phyloP scores from a whole-genome alignment of 352 stramenopile species.

The Stephanocyclus meneghinianus region DNA sequence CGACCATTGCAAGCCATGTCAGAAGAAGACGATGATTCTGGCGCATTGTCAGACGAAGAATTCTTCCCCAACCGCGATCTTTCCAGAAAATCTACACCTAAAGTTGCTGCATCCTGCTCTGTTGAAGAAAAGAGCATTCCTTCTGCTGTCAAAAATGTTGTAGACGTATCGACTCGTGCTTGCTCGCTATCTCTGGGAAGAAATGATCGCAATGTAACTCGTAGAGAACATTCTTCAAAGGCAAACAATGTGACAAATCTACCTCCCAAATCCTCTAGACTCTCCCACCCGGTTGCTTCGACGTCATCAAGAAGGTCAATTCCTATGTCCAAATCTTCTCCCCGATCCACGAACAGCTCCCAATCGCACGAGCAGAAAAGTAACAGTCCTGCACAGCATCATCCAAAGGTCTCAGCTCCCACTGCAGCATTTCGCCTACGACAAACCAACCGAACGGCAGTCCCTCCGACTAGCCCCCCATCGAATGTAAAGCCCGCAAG shows the following conservation, averaged over 20 bases:
- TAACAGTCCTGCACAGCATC: not conserved
- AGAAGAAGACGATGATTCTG: constrained; percentile 21
- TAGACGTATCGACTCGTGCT: not conserved
- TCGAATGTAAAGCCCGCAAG: constrained; percentile 38
- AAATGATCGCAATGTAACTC: not conserved
- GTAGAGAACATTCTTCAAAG: too few species aligned
- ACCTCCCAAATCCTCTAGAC: not conserved
- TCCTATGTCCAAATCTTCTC: constrained; percentile 3
- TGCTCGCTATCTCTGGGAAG: not conserved
- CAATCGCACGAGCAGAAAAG: not conserved
- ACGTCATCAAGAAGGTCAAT: not conserved
- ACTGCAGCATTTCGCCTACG: constrained; percentile 1
- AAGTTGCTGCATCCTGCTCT: not conserved
- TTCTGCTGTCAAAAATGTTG: not conserved
- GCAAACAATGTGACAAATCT: too few species aligned
- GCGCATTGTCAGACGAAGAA: constrained; percentile 28
- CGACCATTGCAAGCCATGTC: constrained; percentile 1
- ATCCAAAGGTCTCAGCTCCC: constrained; percentile 14
- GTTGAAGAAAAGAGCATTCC: not conserved
- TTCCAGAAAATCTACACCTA: constrained; percentile 5
- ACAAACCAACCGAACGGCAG: constrained; percentile 13
- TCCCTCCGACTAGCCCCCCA: constrained; percentile 22
- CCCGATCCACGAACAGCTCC: too few species aligned
- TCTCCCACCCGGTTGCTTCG: not conserved
- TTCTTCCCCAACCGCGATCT: constrained; percentile 53